phyloP scores from a whole-genome alignment of 1,284 basidiomycete genomes.

The Heliocybe sulcata region DNA sequence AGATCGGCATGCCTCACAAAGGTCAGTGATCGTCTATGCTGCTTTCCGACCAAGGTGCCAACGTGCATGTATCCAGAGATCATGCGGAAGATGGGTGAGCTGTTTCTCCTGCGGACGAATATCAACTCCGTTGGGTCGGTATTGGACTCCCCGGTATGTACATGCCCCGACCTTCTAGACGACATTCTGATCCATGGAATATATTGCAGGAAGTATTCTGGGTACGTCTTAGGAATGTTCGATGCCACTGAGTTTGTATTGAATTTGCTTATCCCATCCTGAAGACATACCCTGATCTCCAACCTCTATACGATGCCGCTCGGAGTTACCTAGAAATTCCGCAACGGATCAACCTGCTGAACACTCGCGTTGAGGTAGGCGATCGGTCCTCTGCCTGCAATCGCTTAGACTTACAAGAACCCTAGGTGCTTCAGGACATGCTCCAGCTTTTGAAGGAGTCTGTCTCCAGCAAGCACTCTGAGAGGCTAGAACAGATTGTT shows the following conservation, averaged over 20 bases:
- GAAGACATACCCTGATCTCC: constrained; percentile 86
- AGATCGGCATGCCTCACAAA: constrained; percentile 85
- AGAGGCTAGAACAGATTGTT: constrained; percentile 93
- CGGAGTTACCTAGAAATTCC: constrained; percentile 93
- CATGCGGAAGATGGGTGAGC: constrained; percentile 94
- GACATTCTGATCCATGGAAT: constrained; percentile 2
- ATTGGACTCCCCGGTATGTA: constrained; percentile 81
- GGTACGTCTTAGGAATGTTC: constrained; percentile 38
- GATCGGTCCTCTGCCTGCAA: neutral
- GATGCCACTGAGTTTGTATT: neutral
- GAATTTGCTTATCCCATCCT: neutral
- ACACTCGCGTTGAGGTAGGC: constrained; percentile 87
- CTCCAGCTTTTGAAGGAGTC: constrained; percentile 92
- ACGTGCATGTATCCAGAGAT: constrained; percentile 55
- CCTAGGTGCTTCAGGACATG: constrained; percentile 92
- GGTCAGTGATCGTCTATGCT: constrained; percentile 28
- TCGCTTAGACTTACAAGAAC: constrained; percentile 2
- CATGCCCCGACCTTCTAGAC: constrained; percentile 4
- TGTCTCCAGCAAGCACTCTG: constrained; percentile 86
- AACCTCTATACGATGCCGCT: constrained; percentile 92
- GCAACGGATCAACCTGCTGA: constrained; percentile 88
- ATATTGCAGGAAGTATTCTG: constrained; percentile 81
- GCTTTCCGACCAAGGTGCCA: constrained; percentile 3
- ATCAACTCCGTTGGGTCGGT: constrained; percentile 96
- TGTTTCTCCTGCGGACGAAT: constrained; percentile 91